Evolutionary conservation across 1,139 yeast genomes (phyloP), one percentile per base, ranked within the genome.

Genomic region (Geotrichum europaeum): DNA sequence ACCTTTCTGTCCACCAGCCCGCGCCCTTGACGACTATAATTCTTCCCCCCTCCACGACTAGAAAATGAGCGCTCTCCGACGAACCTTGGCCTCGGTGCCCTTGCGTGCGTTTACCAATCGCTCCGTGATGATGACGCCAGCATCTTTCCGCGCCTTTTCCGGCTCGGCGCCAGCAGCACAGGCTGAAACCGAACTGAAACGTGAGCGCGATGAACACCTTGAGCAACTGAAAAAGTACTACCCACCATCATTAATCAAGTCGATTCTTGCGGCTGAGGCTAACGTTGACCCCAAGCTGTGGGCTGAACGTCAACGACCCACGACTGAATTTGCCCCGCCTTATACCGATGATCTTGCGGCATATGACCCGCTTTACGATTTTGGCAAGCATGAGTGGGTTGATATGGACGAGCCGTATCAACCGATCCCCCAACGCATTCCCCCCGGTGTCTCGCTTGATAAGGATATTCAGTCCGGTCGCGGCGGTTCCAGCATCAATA

Each of bases 181-280:
- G 12, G 34, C 12, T 47, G 25, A 50, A 47, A 57, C 45, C 22
- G 58, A 62, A 20, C 51, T 57, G 43, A 64, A 64, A 49, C 57
- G 62, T 43, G 66, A 66, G 53, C 70, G 77, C 15, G 72, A 72
- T 32, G 71, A 79, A 62, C 95, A 88, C 73, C 67, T 85, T 64
- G 81, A 84, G 56, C 82, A 81, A 65, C 80, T 89, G 65, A 76
- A 82, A 55, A 82, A 88, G 70, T 89, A 84, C 76, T 89, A 89
- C 72, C 83, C 89, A 10, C 90, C 90, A 34, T 86, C 85, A 62
- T 78, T 91, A 59, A 81, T 92, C 65, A 87, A 89, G 70, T 84
- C 96, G 60, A 89, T 92, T 67, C 78, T 88, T 67, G 80, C 87
- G 57, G 87, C 97, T 1, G 97, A 92, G 75, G 78, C 88, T 4